Conservation (phyloP, 306 rosid species). For the Medicago truncatula region MtrunA17r5.0-ANR NC_053042.1:5953001-5953500, state of each 20-base stretch:
- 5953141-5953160: constrained; percentile 91
- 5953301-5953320: constrained; percentile 97
- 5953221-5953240: constrained; percentile 97
- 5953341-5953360: constrained; percentile 98
- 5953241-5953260: constrained; percentile 96
- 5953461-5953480: constrained; percentile 99
- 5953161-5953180: constrained; percentile 98
- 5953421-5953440: constrained; percentile 96
- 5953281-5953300: constrained; percentile 97
- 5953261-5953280: constrained; percentile 96
- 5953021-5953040: constrained; percentile 99
- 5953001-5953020: constrained; percentile 90
- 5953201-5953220: constrained; percentile 99
- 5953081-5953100: constrained; percentile 95
- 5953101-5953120: constrained; percentile 99
- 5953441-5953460: constrained; percentile 98
- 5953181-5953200: constrained; percentile 90
- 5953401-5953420: constrained; percentile 96
- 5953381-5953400: constrained; percentile 78
- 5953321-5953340: constrained; percentile 92
- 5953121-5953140: constrained; percentile 94
- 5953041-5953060: constrained; percentile 97
- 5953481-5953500: constrained; percentile 92
- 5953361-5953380: constrained; percentile 81
- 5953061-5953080: constrained; percentile 89